Evolutionary conservation across 192 early-diverging fungal genomes (phyloP).

Genomic region (Entomortierella chlamydospora): DNA sequence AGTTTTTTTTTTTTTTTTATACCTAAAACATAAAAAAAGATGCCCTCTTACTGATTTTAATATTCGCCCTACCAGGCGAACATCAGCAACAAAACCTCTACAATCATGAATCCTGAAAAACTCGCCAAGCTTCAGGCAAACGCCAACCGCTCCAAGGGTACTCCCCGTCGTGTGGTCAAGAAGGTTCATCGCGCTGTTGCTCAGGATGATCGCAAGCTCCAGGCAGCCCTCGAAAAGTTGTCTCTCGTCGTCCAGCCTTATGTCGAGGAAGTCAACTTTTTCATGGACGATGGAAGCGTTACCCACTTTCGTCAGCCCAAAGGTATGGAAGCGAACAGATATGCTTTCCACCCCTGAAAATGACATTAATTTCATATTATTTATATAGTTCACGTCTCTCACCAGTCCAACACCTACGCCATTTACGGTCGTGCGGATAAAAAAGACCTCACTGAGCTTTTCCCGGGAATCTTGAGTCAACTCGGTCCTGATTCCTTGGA

Average conservation of each 20-base stretch:
- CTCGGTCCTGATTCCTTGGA: conserved; percentile 88
- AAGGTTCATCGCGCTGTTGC: conserved; percentile 64
- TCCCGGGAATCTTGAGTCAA: conserved; percentile 80
- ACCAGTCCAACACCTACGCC: conserved; percentile 92
- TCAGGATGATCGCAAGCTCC: conserved; percentile 95
- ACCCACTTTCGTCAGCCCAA: conserved; percentile 90
- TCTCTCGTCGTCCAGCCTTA: conserved; percentile 82
- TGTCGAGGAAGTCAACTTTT: conserved; percentile 99
- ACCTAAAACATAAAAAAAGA: too few relatives aligned
- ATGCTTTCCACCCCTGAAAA: not conserved
- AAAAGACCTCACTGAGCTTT: conserved; percentile 86
- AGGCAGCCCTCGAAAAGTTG: conserved; percentile 89
- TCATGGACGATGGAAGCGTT: conserved; percentile 90
- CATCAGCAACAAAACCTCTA: too few relatives aligned
- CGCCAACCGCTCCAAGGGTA: conserved; percentile 92
- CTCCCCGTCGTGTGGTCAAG: conserved; percentile 95
- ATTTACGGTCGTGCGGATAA: conserved; percentile 84
- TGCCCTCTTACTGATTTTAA: too few relatives aligned
- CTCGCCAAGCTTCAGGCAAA: conserved; percentile 93
- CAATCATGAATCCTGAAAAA: conserved; percentile 91
- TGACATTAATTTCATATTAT: too few relatives aligned
- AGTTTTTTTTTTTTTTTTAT: too few relatives aligned
- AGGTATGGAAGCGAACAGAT: conserved; percentile 71
- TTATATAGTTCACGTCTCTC: conserved; percentile 77
- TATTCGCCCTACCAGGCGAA: too few relatives aligned